phyloP scores from a whole-genome alignment of 2,329 filamentous ascomycete species.

The Penicillium aurantiogriseum region DNA sequence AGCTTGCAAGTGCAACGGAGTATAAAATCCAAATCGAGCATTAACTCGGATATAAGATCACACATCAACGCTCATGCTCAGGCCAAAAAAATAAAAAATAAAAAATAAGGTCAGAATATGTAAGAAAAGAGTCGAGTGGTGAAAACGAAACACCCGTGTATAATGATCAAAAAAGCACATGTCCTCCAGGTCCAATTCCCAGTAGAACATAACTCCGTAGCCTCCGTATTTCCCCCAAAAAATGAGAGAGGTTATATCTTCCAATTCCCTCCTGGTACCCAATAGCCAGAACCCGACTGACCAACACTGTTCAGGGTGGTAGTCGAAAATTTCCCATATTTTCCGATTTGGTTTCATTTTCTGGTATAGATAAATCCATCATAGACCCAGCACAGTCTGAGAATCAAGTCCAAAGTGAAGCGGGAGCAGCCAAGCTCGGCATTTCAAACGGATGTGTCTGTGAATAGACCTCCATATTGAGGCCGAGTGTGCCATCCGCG shows the following conservation, averaged over 20 bases:
- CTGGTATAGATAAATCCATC: neutral
- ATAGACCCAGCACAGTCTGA: neutral
- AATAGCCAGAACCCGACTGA: slow-evolving; percentile 1
- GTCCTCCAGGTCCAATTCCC: neutral
- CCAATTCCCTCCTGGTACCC: slow-evolving; percentile 1
- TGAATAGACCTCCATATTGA: slow-evolving; percentile 34
- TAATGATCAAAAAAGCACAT: neutral
- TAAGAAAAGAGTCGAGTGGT: slow-evolving; percentile 2
- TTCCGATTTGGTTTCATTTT: neutral
- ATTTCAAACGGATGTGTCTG: slow-evolving; percentile 35
- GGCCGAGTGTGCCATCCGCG: slow-evolving; percentile 25
- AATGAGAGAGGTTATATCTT: neutral
- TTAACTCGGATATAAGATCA: neutral
- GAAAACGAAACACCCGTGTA: neutral
- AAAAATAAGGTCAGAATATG: slow-evolving; percentile 1
- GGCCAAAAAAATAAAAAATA: neutral
- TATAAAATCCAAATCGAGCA: neutral
- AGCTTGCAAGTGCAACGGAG: neutral
- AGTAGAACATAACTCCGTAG: neutral
- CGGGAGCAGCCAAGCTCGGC: slow-evolving; percentile 35
- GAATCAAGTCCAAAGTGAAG: slow-evolving; percentile 38
- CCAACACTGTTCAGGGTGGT: neutral
- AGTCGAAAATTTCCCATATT: neutral
- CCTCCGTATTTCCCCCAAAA: neutral
- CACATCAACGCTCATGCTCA: slow-evolving; percentile 20